Evolutionary conservation across 2,329 filamentous ascomycete genomes (phyloP).

Genomic region (Sporothrix luriei): DNA sequence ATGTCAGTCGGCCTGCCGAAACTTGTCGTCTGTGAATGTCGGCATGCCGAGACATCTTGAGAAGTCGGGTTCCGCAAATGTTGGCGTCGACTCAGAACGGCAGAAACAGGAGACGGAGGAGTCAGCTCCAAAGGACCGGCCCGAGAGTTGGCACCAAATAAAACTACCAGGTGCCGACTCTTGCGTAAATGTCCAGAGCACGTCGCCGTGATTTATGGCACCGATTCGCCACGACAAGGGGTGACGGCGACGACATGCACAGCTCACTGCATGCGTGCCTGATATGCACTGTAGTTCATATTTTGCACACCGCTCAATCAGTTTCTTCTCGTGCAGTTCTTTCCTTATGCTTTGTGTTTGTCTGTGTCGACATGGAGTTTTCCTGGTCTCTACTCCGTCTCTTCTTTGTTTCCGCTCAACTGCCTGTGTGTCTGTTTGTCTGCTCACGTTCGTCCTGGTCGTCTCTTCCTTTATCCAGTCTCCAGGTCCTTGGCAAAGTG

Average conservation of each 20-base stretch:
- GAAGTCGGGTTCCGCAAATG: too few relatives aligned
- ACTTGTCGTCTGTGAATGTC: too few relatives aligned
- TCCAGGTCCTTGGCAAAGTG: constrained; percentile 90
- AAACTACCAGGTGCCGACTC: too few relatives aligned
- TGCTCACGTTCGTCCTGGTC: constrained; percentile 56
- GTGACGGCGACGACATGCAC: neutral
- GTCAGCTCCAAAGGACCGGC: constrained; percentile 4
- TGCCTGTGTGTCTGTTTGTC: neutral
- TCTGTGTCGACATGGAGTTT: neutral
- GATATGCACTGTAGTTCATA: neutral
- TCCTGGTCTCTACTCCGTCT: neutral
- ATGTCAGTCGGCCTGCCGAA: too few relatives aligned
- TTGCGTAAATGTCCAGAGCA: too few relatives aligned
- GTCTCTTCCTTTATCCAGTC: constrained; percentile 51
- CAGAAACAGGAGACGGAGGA: too few relatives aligned
- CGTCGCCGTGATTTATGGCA: too few relatives aligned
- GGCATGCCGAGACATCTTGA: neutral
- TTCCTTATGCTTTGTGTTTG: neutral
- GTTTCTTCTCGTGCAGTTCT: neutral
- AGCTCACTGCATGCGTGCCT: constrained; percentile 24
- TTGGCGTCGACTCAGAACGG: neutral
- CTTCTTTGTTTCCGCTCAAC: neutral
- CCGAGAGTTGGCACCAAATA: neutral
- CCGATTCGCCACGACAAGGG: neutral
- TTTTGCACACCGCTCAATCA: constrained; percentile 22